phyloP scores from a whole-genome alignment of 768 basidiomycete species.

The Rhizopogon sp. region DNA sequence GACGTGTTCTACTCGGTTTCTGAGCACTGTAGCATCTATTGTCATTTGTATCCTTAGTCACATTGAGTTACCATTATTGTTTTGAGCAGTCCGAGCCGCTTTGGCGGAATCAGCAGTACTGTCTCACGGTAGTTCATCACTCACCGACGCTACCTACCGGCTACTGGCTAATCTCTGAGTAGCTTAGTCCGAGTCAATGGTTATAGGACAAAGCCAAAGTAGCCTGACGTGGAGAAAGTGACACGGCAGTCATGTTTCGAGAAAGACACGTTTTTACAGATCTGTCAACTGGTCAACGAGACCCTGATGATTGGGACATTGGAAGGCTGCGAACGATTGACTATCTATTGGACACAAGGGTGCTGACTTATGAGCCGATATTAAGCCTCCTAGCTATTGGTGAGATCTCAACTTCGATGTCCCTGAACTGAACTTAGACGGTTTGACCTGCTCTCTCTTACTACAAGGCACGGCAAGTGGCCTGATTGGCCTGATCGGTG shows the following conservation, averaged over 20 bases:
- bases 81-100: no score
- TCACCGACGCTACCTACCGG: neutral
- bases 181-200: neutral
- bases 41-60: constrained; percentile 6
- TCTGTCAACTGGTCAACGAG: constrained; percentile 53
- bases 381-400: constrained; percentile 59
- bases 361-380: constrained; percentile 56
- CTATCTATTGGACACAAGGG: constrained; percentile 45
- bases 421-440: neutral
- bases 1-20: constrained; percentile 4
- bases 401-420: constrained; percentile 21
- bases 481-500: constrained; percentile 59
- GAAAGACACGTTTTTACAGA: constrained; percentile 29
- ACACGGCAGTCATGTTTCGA: neutral
- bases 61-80: no score
- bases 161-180: neutral
- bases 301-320: constrained; percentile 53
- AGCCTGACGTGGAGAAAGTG: neutral
- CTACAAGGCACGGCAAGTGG: constrained; percentile 60
- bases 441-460: neutral
- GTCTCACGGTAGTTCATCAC: no score
- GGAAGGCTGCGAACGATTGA: constrained; percentile 44
- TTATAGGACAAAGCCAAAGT: neutral
- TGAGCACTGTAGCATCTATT: constrained; percentile 7
- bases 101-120: no score